Evolutionary conservation across 139 green algal species (phyloP).

Genomic region (Picochlorum costavermella): DNA sequence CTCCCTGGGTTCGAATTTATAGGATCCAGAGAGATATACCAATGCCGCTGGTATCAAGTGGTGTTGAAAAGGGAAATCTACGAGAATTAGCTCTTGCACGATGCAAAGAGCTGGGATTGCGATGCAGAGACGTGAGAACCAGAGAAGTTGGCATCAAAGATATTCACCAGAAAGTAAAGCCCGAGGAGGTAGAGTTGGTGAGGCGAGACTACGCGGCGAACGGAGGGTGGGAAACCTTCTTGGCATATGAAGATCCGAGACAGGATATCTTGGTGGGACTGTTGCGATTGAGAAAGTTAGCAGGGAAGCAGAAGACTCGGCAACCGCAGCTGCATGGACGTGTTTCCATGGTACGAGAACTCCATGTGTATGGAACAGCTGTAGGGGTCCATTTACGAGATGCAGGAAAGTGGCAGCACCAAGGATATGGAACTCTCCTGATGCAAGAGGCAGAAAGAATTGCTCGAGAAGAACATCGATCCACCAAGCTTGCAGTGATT

Average conservation of each 20-base stretch:
- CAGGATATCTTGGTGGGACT: conserved; percentile 95
- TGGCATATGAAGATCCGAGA: conserved; percentile 84
- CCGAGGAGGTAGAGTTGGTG: conserved; percentile 89
- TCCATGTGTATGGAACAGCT: conserved; percentile 96
- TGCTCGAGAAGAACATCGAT: conserved; percentile 75
- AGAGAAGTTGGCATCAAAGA: conserved; percentile 95
- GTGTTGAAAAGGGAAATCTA: conserved; percentile 95
- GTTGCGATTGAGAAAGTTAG: conserved; percentile 70
- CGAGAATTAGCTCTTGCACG: conserved; percentile 87
- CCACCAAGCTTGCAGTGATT: conserved; percentile 86
- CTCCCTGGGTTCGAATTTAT: conserved; percentile 90
- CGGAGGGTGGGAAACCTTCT: conserved; percentile 95
- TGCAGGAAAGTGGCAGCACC: conserved; percentile 76
- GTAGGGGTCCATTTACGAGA: conserved; percentile 86
- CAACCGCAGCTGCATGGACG: conserved; percentile 74
- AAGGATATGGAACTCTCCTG: conserved; percentile 85
- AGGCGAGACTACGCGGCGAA: conserved; percentile 90
- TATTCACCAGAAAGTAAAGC: conserved; percentile 77
- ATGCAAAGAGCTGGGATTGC: conserved; percentile 79
- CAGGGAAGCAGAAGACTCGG: conserved; percentile 13
- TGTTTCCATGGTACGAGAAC: conserved; percentile 86
- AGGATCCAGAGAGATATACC: conserved; percentile 95
- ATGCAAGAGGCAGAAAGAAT: conserved; percentile 94
- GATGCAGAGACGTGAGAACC: conserved; percentile 86
- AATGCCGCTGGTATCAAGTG: conserved; percentile 91